phyloP scores from a whole-genome alignment of 805 yeast species.

The Metschnikowia kofuensis region DNA sequence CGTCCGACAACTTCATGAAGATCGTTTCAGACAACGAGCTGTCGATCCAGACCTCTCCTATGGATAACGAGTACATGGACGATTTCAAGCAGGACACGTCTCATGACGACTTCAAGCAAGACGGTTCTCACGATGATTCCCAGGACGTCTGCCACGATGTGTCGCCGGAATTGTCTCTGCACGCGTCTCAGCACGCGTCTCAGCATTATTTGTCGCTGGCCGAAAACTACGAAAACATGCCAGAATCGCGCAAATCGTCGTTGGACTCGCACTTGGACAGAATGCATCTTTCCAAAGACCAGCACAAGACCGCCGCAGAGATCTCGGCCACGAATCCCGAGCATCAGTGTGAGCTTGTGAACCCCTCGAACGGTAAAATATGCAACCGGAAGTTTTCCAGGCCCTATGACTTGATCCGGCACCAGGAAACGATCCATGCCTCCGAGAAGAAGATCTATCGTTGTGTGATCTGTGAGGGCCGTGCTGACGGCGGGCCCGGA shows the following conservation, averaged over 20 bases:
- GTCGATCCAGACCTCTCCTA: conserved; percentile 1
- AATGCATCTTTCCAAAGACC: conserved; percentile 6
- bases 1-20: conserved; percentile 7
- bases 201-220: too few relatives aligned
- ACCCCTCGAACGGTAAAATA: conserved; percentile 58
- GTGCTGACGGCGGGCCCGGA: conserved; percentile 46
- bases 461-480: conserved; percentile 46
- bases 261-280: conserved; percentile 2
- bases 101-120: conserved; percentile 1
- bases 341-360: conserved; percentile 58
- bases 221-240: background rate
- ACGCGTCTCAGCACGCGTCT: too few relatives aligned
- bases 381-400: conserved; percentile 85
- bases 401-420: conserved; percentile 46
- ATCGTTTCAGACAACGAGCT: conserved; percentile 1
- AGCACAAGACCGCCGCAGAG: conserved; percentile 29
- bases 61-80: conserved; percentile 5
- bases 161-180: too few relatives aligned
- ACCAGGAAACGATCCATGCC: conserved; percentile 49
- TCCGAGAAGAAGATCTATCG: conserved; percentile 43
- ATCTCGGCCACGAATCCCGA: conserved; percentile 33
- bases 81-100: conserved; percentile 1
- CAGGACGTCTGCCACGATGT: too few relatives aligned
- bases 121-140: background rate
- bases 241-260: background rate